These are phyloP conservation scores for Mortierella sp. DNA, from an alignment of 371 early-diverging fungal genomes.

Conservation along the genomic window DNA sequence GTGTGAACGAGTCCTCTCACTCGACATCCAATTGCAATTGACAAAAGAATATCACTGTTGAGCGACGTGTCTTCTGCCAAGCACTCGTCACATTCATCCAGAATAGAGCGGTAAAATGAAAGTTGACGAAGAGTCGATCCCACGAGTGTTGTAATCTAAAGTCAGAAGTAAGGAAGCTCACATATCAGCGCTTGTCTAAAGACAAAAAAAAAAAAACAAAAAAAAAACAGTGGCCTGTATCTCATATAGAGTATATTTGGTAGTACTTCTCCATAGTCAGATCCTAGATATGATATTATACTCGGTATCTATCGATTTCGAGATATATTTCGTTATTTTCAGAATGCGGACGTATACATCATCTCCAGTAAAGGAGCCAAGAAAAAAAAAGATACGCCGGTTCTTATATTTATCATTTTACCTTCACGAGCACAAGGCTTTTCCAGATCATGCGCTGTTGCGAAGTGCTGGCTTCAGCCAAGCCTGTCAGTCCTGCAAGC, in stretches of 20 bases:
- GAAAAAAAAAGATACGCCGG: too few relatives aligned
- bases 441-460: conserved; percentile 45
- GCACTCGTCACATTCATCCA: conserved; percentile 44
- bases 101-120: conserved; percentile 39
- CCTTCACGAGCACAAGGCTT: conserved; percentile 44
- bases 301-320: conserved; percentile 25
- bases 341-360: too few relatives aligned
- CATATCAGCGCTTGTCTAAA: too few relatives aligned
- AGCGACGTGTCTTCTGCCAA: conserved; percentile 29
- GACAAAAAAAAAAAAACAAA: not conserved
- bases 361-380: too few relatives aligned
- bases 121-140: conserved; percentile 40
- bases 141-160: conserved; percentile 17
- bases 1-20: conserved; percentile 20
- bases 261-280: conserved; percentile 8
- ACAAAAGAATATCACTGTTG: conserved; percentile 16
- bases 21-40: conserved; percentile 30
- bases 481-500: conserved; percentile 45
- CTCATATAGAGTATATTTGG: not conserved
- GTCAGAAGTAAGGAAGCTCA: not conserved
- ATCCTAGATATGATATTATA: conserved; percentile 12
- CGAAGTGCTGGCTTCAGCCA: conserved; percentile 31
- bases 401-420: too few relatives aligned
- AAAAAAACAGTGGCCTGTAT: not conserved
- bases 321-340: too few relatives aligned